Conservation (phyloP, 1,139 yeast genomes). For the Debaryomyces sp. region DNA sequence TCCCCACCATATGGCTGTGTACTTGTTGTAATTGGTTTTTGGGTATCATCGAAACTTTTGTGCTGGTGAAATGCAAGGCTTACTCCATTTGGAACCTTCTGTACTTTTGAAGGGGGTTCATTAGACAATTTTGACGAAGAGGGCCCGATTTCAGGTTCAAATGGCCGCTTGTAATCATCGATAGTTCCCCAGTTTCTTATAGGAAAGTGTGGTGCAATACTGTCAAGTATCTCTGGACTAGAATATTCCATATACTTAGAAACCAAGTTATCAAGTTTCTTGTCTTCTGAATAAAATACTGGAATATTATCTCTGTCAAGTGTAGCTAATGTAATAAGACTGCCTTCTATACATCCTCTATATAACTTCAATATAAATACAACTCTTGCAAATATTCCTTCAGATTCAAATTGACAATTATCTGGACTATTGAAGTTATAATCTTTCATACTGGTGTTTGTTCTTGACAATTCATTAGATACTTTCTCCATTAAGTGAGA, state of each 20-base stretch:
- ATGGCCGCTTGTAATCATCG: neutral
- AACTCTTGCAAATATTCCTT: slow-evolving; percentile 17
- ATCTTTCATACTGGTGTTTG: slow-evolving; percentile 1
- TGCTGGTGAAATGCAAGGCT: slow-evolving; percentile 12
- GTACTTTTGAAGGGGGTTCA: slow-evolving; percentile 9
- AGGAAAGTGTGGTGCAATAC: slow-evolving; percentile 5
- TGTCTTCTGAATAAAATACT: slow-evolving; percentile 5
- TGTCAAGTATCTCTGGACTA: neutral
- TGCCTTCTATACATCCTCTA: slow-evolving; percentile 14
- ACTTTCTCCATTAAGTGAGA: slow-evolving; percentile 8
- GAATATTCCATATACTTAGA: neutral
- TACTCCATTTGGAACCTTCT: slow-evolving; percentile 9
- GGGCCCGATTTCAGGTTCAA: neutral
- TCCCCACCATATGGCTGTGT: slow-evolving; percentile 6
- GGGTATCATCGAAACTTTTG: slow-evolving; percentile 12
- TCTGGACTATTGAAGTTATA: slow-evolving; percentile 14
- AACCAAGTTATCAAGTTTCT: neutral
- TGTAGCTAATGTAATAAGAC: slow-evolving; percentile 9
- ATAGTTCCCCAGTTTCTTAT: neutral
- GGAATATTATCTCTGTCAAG: slow-evolving; percentile 8
- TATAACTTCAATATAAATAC: slow-evolving; percentile 15
- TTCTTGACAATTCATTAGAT: slow-evolving; percentile 8
- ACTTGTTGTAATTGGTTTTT: slow-evolving; percentile 8
- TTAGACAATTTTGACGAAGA: neutral
- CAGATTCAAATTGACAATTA: slow-evolving; percentile 15